Evolutionary conservation across 345 rosid species (phyloP), one percentile per base, ranked within the genome.

Genomic region (Reutealis trisperma): DNA sequence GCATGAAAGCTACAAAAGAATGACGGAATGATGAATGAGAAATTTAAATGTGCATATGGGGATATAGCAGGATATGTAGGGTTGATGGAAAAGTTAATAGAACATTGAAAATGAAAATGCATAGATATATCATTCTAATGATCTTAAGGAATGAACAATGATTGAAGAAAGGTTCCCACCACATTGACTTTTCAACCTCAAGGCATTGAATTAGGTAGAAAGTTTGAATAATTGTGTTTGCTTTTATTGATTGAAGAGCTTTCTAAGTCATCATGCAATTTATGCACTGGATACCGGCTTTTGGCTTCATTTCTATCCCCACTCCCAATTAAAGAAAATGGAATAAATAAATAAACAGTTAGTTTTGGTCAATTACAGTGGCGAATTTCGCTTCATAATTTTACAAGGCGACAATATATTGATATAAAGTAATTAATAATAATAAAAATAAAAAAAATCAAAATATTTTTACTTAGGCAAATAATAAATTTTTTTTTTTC

Each of bases 131-230:
- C 24, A 7, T 37, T 27, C 59, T 5, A 73, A 42, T 60, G 62
- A 22, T 7, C 5, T 47, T 47, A 52, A 69, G 83, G 82, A 84
- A 80, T 78, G 82, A 79, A 64, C 75, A 81, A 81, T 79, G 84
- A 87, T 83, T 80, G 87, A 78, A 73, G 21, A 60, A 47, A 76
- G 79, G 52, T 60, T 73, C 81, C 87, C 84, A 77, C 85, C 75
- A 67, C 25, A 22, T 85, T 81, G 84, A 83, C 87, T 82, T 70
- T 81, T 73, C 45, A 69, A 45, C 47, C 76, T 79, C 84, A 27
- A 78, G 82, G 81, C 79, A 77, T 67, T 51, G 81, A 79, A 83
- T 85, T 87, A 80, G 88, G 87, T 83, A 74, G 34, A 74, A 83
- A 77, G 82, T 80, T 85, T 85, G 88, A 87, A 84, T 80, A 66